Base-by-base conservation (phyloP, 148 eudicot genomes). In the Agrostemma githago region DNA sequence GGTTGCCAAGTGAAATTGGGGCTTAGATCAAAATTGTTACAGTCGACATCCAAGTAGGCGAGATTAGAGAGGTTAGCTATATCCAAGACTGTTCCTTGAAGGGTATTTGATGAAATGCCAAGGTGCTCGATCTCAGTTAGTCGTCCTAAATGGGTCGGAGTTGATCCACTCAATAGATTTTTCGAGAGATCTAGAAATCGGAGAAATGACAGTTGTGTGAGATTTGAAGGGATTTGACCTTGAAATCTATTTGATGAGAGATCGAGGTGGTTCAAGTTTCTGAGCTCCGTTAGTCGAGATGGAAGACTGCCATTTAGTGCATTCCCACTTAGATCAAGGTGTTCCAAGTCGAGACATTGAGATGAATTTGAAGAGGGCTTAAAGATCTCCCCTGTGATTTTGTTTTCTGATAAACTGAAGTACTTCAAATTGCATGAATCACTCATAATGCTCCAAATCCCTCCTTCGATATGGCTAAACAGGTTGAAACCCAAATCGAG, bases 1-100 rank as follows among this genome's bases (percentile, higher is more conserved):
- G 75, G 75, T 39, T 16, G 37, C 66, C 66, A 17, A 59, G 17
- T 53, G 17, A 38, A 38, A 72, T 19, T 8, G 2, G n/a, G 34
- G 5, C 54, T 15, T 11, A 70, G 73, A 16, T 44, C 46, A 5
- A 68, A 16, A 19, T 68, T 68, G 6, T 68, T 68, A 34, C 37
- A 68, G 10, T 16, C 20, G 2, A 21, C 39, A 8, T 46, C 20
- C 15, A 68, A 46, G 58, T 44, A 68, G 57, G 72, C 5, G 2
- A 68, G 46, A 6, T 44, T 68, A 68, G 72, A 68, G 56, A 44
- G 57, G 72, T 68, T 68, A 11, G 38, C 58, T 40, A 66, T 66
- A 8, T 17, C 39, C 19, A 37, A 68, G 21, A 46, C 16, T 7
- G n/a, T 68, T 44, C 72, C 72, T 44, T 68, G 72, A 11, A 68